These are phyloP conservation scores for Fremontodendron californicum DNA, from an alignment of 345 rosid species.

Conservation along the genomic window DNA sequence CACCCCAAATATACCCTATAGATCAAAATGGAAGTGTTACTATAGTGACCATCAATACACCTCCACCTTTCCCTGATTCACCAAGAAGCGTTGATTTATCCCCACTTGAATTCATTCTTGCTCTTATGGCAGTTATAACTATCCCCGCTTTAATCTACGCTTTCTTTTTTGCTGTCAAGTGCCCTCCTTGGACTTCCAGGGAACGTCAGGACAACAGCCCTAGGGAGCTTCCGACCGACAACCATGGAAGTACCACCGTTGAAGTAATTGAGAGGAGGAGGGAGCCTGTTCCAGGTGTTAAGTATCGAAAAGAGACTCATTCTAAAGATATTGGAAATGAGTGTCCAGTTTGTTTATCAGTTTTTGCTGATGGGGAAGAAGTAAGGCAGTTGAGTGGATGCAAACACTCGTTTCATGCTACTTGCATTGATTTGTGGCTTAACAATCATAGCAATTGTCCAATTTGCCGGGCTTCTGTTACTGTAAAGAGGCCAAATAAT, in stretches of 20 bases:
- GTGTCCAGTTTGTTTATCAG: constrained; percentile 69
- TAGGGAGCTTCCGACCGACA: not conserved
- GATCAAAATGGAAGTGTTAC: constrained; percentile 21
- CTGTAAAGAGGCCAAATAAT: constrained; percentile 36
- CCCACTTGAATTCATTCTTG: constrained; percentile 63
- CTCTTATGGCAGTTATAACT: constrained; percentile 63
- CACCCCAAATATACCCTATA: constrained; percentile 13
- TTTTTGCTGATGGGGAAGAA: constrained; percentile 52
- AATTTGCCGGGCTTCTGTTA: constrained; percentile 60
- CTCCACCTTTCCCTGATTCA: constrained; percentile 54
- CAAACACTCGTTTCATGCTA: constrained; percentile 66
- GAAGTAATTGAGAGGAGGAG: not conserved
- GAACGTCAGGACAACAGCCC: not conserved
- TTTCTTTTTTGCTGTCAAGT: constrained; percentile 48
- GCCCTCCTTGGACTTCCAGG: constrained; percentile 30
- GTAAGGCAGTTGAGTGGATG: constrained; percentile 52
- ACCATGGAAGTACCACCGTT: not conserved
- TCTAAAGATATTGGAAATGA: constrained; percentile 52
- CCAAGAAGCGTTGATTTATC: constrained; percentile 56
- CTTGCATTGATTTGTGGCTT: constrained; percentile 68
- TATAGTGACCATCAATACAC: constrained; percentile 25
- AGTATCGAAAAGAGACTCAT: constrained; percentile 42
- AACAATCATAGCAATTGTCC: constrained; percentile 60
- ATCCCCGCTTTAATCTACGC: constrained; percentile 68
- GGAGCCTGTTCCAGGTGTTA: constrained; percentile 27